A percentile compares a stretch with the other conserved stretches of the same genome.
phyloP scores from a whole-genome alignment of 257 asterid genomes.

The Primulina tabacum region DNA sequence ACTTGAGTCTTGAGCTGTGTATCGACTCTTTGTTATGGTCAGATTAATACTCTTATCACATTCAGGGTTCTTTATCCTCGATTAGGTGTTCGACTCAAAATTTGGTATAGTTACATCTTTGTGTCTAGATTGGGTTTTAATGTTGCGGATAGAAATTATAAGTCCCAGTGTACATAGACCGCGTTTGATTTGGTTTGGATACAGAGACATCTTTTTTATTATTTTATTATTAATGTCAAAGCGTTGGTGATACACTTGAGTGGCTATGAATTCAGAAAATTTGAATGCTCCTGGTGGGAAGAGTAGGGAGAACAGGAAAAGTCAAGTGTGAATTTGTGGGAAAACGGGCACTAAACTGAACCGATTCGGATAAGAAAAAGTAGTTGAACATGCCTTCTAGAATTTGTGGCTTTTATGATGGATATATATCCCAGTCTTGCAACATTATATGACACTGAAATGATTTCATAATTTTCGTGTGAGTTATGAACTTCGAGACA shows the following conservation, averaged over 20 bases:
- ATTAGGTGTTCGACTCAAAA: slow-evolving; percentile 28
- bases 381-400: slow-evolving; percentile 11
- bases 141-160: not conserved
- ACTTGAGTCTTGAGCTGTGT: slow-evolving; percentile 21
- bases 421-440: slow-evolving; percentile 11
- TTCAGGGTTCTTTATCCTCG: slow-evolving; percentile 9
- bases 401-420: slow-evolving; percentile 7
- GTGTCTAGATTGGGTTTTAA: slow-evolving; percentile 18
- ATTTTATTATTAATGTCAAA: not conserved
- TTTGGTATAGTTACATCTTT: not conserved
- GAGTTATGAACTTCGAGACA: not conserved
- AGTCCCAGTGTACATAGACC: not conserved
- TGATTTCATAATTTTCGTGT: not conserved
- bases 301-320: slow-evolving; percentile 5
- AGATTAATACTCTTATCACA: not conserved
- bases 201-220: slow-evolving; percentile 6
- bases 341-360: slow-evolving; percentile 12
- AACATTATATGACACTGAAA: slow-evolving; percentile 13
- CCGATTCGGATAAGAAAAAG: slow-evolving; percentile 6
- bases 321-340: slow-evolving; percentile 8
- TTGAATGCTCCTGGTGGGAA: not conserved
- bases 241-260: not conserved
- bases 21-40: not conserved
- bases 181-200: not conserved
- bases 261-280: not conserved